Percentiles rank a stretch among this genome's conserved stretches.
phyloP scores from a whole-genome alignment of 768 basidiomycete genomes.

The Phanerochaete sordida region DNA sequence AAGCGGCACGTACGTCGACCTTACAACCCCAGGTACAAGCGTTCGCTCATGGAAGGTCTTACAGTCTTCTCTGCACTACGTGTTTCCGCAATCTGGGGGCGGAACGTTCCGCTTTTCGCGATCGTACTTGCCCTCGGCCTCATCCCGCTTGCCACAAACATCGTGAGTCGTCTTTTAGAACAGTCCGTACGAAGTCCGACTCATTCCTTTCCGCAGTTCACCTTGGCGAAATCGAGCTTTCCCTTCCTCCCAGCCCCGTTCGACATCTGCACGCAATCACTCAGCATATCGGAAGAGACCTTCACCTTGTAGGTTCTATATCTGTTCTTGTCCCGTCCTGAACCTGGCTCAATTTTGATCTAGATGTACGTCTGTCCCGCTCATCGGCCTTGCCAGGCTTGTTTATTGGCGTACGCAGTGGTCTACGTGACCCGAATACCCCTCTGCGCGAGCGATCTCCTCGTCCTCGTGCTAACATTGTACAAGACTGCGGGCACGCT shows the following conservation, averaged over 20 bases:
- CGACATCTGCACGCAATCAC: too few species aligned
- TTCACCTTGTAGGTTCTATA: too few species aligned
- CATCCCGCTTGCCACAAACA: background rate
- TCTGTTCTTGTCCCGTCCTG: too few species aligned
- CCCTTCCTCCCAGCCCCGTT: too few species aligned
- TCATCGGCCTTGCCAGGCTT: background rate
- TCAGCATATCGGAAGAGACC: too few species aligned
- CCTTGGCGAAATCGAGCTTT: too few species aligned
- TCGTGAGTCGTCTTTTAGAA: background rate
- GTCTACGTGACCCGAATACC: background rate
- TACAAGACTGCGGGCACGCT: background rate
- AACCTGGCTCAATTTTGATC: too few species aligned
- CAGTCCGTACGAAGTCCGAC: background rate
- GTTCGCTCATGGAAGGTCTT: background rate
- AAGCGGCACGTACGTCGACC: background rate
- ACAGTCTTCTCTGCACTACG: conserved; percentile 1
- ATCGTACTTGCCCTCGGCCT: background rate
- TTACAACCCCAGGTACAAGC: background rate
- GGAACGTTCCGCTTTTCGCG: background rate
- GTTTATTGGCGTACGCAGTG: background rate
- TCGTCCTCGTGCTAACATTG: background rate
- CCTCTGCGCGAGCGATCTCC: background rate
- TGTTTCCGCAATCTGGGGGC: background rate
- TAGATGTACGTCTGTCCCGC: too few species aligned
- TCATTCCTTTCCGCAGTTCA: too few species aligned